Evolutionary conservation across 1,139 yeast genomes (phyloP).

Genomic region (Geotrichum restrictum): DNA sequence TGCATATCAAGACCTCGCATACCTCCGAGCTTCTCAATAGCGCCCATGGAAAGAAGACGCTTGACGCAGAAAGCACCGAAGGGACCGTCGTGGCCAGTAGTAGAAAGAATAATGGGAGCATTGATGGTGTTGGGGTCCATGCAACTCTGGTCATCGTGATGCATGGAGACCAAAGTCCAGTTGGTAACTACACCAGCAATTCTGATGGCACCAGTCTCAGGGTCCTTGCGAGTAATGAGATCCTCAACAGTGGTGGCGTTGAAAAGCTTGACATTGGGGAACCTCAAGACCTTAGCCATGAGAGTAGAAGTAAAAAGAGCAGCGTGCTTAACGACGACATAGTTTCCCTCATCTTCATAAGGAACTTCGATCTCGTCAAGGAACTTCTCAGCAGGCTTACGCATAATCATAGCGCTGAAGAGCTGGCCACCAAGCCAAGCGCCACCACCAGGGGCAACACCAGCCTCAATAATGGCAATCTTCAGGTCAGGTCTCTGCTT

Average conservation of each 20-base stretch:
- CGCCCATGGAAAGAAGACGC: conserved; percentile 40
- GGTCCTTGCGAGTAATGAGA: conserved; percentile 65
- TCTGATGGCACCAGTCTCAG: conserved; percentile 52
- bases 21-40: conserved; percentile 54
- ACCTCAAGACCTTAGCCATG: conserved; percentile 61
- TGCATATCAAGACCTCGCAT: conserved; percentile 82
- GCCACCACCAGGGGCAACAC: conserved; percentile 78
- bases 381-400: conserved; percentile 72
- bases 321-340: conserved; percentile 77
- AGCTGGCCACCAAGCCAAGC: conserved; percentile 80
- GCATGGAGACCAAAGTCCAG: conserved; percentile 75
- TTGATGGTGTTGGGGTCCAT: conserved; percentile 84
- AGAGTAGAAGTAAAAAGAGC: conserved; percentile 73
- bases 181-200: conserved; percentile 79
- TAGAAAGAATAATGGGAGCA: conserved; percentile 63
- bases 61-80: conserved; percentile 78
- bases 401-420: conserved; percentile 72
- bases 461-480: conserved; percentile 70
- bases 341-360: conserved; percentile 77
- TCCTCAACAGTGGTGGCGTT: conserved; percentile 82
- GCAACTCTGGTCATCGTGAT: conserved; percentile 74
- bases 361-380: conserved; percentile 61
- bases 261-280: conserved; percentile 73
- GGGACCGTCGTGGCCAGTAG: conserved; percentile 82
- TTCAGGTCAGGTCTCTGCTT: conserved; percentile 72